Conservation (phyloP, 257 asterid genomes). For the Solanum bukasovii region DNA sequence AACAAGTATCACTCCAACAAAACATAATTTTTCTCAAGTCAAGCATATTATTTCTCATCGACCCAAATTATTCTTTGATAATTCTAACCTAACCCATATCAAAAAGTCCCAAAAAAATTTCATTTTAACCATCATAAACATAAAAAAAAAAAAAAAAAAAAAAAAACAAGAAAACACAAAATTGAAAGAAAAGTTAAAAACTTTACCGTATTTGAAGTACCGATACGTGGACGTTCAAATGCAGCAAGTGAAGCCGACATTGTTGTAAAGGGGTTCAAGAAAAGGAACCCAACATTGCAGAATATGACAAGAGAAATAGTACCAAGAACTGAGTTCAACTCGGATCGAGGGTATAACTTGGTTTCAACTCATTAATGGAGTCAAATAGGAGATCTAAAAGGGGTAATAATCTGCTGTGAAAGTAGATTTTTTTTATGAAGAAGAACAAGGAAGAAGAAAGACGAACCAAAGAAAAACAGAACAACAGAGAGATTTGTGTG, state of each 20-base stretch:
- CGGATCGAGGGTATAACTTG: neutral
- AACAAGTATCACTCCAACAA: neutral
- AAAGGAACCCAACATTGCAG: neutral
- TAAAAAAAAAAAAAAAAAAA: neutral
- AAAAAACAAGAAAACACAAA: neutral
- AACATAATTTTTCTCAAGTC: neutral
- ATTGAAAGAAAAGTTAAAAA: neutral
- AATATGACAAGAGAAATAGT: neutral
- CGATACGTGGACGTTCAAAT: slow-evolving; percentile 84
- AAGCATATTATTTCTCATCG: neutral
- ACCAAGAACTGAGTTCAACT: neutral
- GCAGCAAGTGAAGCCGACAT: slow-evolving; percentile 83
- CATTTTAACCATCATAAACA: neutral
- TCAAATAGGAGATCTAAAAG: neutral
- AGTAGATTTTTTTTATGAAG: neutral
- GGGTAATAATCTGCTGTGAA: neutral
- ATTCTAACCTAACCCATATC: neutral
- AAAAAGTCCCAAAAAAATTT: neutral
- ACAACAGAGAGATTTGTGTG: neutral
- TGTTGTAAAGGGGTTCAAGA: slow-evolving; percentile 1
- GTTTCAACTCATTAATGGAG: neutral
- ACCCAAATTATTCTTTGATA: neutral
- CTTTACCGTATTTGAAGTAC: slow-evolving; percentile 43
- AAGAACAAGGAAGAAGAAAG: neutral
- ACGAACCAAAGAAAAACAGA: neutral